Base-by-base conservation (phyloP, 2,329 filamentous ascomycete genomes). In the Tothia fuscella region DNA sequence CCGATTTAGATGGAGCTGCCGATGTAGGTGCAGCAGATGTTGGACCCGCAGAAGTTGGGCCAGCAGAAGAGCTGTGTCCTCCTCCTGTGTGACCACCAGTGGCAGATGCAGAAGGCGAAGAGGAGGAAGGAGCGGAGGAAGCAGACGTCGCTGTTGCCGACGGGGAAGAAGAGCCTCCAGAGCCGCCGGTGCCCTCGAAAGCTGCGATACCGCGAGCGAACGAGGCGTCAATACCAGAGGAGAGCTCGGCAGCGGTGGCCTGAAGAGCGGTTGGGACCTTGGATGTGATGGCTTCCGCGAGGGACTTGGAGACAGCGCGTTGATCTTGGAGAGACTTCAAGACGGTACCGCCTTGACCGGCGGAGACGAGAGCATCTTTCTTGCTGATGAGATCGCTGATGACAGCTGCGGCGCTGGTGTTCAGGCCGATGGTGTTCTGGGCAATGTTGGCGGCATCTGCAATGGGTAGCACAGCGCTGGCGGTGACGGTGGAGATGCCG, bases 171-270 rank as follows among this genome's bases (percentile, higher is more conserved):
- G 28, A 24, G n/a, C n/a, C n/a, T n/a, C n/a, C n/a, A n/a, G n/a
- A n/a, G n/a, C n/a, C n/a, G n/a, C n/a, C n/a, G 14, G 30, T 42
- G 17, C 33, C 40, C 33, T 37, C 19, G 35, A 44, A 58, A 39
- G 47, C 51, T 35, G 52, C 49, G 30, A 58, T 36, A 45, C 56
- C 56, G 38, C 49, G 48, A 50, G 58, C 50, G 47, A 59, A 55
- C 35, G 53, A 53, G 21, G 47, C 45, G 48, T 51, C 51, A 46
- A 59, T 55, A 39, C 55, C 56, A 22, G 51, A 21, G n/a, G 34
- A 25, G 21, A 37, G 13, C 3, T 9, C 3, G 3, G 20, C 9
- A 24, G 34, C 34, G 5, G 26, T 20, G 10, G 5, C 9, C 17
- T 21, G 6, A 3, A 16, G n/a, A 12, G n/a, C 19, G 4, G 17